Evolutionary conservation across 1,139 yeast species (phyloP).

Genomic region (Lodderomyces beijingensis): DNA sequence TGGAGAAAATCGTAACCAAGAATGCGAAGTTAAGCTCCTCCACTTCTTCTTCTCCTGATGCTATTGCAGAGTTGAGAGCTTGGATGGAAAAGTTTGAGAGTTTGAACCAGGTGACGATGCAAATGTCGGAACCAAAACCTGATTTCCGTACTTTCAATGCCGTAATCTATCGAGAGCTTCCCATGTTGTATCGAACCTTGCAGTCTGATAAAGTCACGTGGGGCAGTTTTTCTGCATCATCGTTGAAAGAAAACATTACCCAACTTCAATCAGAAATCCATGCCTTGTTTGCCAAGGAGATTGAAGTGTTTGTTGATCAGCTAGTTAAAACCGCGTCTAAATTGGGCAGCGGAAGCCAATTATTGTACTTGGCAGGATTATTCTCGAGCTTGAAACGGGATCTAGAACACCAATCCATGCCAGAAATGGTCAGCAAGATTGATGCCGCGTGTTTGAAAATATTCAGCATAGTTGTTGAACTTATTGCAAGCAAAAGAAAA

Average conservation of each 20-base stretch:
- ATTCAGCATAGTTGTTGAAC: background rate
- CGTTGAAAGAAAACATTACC: constrained; percentile 12
- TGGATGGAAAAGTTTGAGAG: constrained; percentile 23
- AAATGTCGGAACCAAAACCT: background rate
- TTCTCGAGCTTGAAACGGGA: constrained; percentile 5
- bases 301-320: constrained; percentile 8
- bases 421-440: background rate
- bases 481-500: background rate
- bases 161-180: constrained; percentile 13
- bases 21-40: background rate
- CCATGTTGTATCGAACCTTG: constrained; percentile 7
- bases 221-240: constrained; percentile 14
- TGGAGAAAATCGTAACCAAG: constrained; percentile 6
- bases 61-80: constrained; percentile 10
- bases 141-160: background rate
- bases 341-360: constrained; percentile 9
- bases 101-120: constrained; percentile 6
- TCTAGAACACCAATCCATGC: background rate
- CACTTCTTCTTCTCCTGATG: constrained; percentile 9
- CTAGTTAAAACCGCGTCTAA: constrained; percentile 9
- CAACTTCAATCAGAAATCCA: constrained; percentile 10
- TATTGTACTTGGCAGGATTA: constrained; percentile 9
- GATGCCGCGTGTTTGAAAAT: background rate
- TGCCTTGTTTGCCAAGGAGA: constrained; percentile 13
- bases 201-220: constrained; percentile 8